phyloP scores from a whole-genome alignment of 495 filamentous ascomycete genomes.

The Tuber brumale region DNA sequence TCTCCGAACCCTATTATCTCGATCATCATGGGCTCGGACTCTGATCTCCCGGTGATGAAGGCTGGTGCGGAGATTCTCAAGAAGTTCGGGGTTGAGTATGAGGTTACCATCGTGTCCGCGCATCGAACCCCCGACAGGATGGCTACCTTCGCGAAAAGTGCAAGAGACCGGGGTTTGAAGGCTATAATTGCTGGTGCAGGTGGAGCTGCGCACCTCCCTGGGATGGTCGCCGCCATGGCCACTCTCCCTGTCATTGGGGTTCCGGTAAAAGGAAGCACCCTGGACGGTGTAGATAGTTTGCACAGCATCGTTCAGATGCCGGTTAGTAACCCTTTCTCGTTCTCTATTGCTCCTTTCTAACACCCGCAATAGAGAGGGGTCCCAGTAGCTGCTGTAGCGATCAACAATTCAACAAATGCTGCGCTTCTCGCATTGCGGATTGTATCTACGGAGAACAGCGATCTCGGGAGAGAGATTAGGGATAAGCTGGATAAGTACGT shows the following conservation, averaged over 20 bases:
- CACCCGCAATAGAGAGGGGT: constrained; percentile 53
- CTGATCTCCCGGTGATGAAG: constrained; percentile 72
- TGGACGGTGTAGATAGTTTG: constrained; percentile 86
- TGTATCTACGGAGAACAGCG: constrained; percentile 60
- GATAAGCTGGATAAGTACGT: constrained; percentile 63
- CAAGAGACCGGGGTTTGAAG: constrained; percentile 63
- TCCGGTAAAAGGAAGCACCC: constrained; percentile 74
- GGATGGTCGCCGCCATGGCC: constrained; percentile 82
- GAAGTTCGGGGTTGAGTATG: constrained; percentile 67
- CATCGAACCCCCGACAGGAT: constrained; percentile 85
- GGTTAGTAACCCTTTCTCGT: constrained; percentile 44
- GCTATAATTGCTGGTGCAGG: constrained; percentile 94
- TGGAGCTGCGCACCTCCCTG: constrained; percentile 84
- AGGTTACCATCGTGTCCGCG: constrained; percentile 81
- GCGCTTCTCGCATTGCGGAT: constrained; percentile 83
- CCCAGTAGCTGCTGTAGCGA: constrained; percentile 81
- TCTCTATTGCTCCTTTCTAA: constrained; percentile 13
- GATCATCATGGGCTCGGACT: constrained; percentile 93
- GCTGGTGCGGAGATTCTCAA: constrained; percentile 70
- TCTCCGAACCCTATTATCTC: constrained; percentile 57
- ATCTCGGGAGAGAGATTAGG: constrained; percentile 48
- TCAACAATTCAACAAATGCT: constrained; percentile 90
- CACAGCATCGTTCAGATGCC: constrained; percentile 95
- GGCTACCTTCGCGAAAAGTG: constrained; percentile 64
- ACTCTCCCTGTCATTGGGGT: constrained; percentile 89